Evolutionary conservation across 495 filamentous ascomycete genomes (phyloP).

Genomic region (Neurospora discreta): DNA sequence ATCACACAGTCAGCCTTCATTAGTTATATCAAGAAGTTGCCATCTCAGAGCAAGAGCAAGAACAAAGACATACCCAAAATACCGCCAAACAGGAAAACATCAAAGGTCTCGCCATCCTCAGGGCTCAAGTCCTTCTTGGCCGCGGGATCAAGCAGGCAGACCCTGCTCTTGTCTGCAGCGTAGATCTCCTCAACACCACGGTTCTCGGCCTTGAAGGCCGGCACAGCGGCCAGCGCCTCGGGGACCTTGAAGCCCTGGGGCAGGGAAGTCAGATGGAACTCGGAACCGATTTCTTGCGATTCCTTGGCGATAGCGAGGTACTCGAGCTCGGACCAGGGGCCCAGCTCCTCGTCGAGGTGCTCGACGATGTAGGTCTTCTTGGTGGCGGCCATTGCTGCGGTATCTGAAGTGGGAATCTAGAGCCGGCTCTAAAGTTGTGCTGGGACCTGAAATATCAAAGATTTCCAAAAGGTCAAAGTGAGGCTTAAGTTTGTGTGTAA

Average conservation of each 20-base stretch:
- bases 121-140: conserved; percentile 71
- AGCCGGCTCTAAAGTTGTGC: background rate
- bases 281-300: conserved; percentile 51
- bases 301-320: conserved; percentile 79
- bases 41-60: background rate
- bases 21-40: background rate
- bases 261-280: conserved; percentile 80
- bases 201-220: conserved; percentile 54
- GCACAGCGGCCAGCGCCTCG: conserved; percentile 42
- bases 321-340: conserved; percentile 87
- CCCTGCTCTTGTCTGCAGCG: conserved; percentile 45
- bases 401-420: too few species aligned
- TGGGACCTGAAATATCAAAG: background rate
- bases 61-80: conserved; percentile 62
- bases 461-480: background rate
- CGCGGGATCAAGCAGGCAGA: conserved; percentile 83
- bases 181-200: conserved; percentile 71
- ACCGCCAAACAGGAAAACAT: conserved; percentile 89
- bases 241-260: conserved; percentile 57
- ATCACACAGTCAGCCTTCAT: conserved; percentile 1
- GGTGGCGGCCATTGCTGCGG: conserved; percentile 6
- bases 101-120: conserved; percentile 70
- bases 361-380: conserved; percentile 74
- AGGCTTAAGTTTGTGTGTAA: background rate
- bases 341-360: conserved; percentile 86